Conservation (phyloP, 768 basidiomycete genomes). For the Suillus hirtellus region DNA sequence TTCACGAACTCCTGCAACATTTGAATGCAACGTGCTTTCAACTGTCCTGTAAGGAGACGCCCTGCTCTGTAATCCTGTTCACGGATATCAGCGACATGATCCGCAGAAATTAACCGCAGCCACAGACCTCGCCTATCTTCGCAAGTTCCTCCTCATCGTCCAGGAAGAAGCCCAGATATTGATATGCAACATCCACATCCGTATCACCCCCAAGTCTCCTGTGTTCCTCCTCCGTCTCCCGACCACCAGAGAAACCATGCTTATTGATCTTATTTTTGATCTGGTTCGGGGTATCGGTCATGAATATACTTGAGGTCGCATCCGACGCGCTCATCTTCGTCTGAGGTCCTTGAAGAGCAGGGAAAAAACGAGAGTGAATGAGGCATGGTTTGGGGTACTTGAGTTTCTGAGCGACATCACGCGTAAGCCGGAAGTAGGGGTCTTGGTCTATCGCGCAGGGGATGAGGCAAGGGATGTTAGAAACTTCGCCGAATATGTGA, state of each 20-base stretch:
- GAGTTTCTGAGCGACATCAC: conserved; percentile 91
- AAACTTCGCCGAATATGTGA: conserved; percentile 85
- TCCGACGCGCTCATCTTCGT: conserved; percentile 99
- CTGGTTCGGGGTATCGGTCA: conserved; percentile 89
- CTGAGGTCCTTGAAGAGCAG: conserved; percentile 95
- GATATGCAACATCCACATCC: conserved; percentile 94
- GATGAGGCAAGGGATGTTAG: conserved; percentile 89
- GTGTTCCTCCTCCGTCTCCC: conserved; percentile 96
- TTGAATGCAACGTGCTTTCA: conserved; percentile 88
- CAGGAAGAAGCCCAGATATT: conserved; percentile 93
- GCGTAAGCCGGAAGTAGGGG: conserved; percentile 96
- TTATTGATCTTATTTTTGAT: conserved; percentile 98
- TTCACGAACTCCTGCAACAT: conserved; percentile 80
- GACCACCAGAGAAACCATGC: conserved; percentile 95
- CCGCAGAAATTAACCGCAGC: not conserved
- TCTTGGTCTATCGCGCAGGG: conserved; percentile 99
- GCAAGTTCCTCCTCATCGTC: conserved; percentile 91
- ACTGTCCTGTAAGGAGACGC: conserved; percentile 80
- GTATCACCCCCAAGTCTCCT: conserved; percentile 84
- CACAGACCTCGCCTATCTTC: conserved; percentile 68
- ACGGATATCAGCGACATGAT: conserved; percentile 6
- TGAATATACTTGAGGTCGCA: conserved; percentile 90
- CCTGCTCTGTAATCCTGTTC: conserved; percentile 90
- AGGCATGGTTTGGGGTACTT: conserved; percentile 95
- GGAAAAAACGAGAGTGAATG: conserved; percentile 96